phyloP scores from a whole-genome alignment of 257 asterid species.

The Gentiana dahurica region DNA sequence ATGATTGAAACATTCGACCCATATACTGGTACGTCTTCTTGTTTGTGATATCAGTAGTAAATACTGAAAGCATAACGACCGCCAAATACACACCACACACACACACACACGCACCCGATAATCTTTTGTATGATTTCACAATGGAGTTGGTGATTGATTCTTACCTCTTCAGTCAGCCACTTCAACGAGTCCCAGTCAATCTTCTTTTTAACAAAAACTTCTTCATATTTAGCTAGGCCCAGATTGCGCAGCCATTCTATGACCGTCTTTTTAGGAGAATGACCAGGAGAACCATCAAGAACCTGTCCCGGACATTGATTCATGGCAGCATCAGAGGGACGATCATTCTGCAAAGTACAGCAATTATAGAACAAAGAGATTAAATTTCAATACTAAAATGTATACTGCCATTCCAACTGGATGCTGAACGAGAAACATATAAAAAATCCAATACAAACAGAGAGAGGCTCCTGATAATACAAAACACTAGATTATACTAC shows the following conservation, averaged over 20 bases:
- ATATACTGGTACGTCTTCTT: too few species aligned
- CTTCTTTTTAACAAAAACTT: slow-evolving; percentile 56
- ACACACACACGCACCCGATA: background rate
- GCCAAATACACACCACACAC: too few species aligned
- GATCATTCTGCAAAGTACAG: slow-evolving; percentile 38
- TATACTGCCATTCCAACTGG: background rate
- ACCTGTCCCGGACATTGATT: slow-evolving; percentile 57
- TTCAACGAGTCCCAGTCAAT: slow-evolving; percentile 78
- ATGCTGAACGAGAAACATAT: background rate
- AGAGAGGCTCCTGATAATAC: background rate
- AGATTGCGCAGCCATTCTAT: slow-evolving; percentile 60
- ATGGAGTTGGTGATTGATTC: slow-evolving; percentile 1
- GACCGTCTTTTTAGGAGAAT: slow-evolving; percentile 37
- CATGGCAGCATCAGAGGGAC: slow-evolving; percentile 21
- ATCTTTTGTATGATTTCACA: background rate
- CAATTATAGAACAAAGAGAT: background rate
- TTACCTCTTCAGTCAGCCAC: slow-evolving; percentile 85
- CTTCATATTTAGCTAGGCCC: slow-evolving; percentile 79
- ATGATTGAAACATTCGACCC: too few species aligned
- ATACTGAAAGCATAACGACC: too few species aligned
- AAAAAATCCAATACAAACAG: background rate
- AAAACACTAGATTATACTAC: too few species aligned
- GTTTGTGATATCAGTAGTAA: too few species aligned
- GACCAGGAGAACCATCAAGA: slow-evolving; percentile 47
- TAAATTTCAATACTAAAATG: background rate